A percentile compares a stretch with the other conserved stretches of the same genome.
These are phyloP conservation scores for Metarhizium humberi DNA, from an alignment of 2,329 filamentous ascomycete species.

Conservation along the genomic window DNA sequence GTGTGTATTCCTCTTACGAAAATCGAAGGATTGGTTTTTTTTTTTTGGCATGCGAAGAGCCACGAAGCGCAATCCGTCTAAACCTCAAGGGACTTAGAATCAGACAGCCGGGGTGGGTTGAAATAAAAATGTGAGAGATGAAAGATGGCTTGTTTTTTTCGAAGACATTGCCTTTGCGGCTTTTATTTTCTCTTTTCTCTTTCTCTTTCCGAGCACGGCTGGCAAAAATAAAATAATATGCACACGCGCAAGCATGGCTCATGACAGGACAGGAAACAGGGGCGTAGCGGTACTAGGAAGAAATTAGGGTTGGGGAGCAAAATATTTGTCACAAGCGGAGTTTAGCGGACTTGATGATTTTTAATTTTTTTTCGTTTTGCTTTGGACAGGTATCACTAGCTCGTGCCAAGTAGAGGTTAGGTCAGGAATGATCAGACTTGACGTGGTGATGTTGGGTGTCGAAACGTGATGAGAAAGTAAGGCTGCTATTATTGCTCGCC, in stretches of 20 bases:
- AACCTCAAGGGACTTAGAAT: background rate
- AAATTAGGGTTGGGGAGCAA: background rate
- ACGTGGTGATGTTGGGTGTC: no score
- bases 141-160: background rate
- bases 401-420: background rate
- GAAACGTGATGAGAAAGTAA: no score
- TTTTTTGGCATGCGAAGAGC: background rate
- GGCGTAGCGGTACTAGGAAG: background rate
- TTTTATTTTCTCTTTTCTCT: background rate
- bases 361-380: conserved; percentile 2
- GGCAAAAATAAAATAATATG: conserved; percentile 6
- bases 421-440: background rate
- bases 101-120: background rate
- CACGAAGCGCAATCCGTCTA: background rate
- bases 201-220: background rate
- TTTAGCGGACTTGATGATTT: conserved; percentile 7
- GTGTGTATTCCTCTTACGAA: background rate
- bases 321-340: conserved; percentile 5
- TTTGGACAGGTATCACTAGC: background rate
- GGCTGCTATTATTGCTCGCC: no score
- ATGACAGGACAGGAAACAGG: background rate
- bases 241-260: conserved; percentile 3
- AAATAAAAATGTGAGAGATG: background rate
- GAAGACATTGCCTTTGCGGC: background rate
- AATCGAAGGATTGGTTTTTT: background rate